A percentile compares a stretch with the other conserved stretches of the same genome.
These are phyloP conservation scores for Grosmannia penicillata DNA, from an alignment of 2,329 filamentous ascomycete species.

Conservation along the genomic window DNA sequence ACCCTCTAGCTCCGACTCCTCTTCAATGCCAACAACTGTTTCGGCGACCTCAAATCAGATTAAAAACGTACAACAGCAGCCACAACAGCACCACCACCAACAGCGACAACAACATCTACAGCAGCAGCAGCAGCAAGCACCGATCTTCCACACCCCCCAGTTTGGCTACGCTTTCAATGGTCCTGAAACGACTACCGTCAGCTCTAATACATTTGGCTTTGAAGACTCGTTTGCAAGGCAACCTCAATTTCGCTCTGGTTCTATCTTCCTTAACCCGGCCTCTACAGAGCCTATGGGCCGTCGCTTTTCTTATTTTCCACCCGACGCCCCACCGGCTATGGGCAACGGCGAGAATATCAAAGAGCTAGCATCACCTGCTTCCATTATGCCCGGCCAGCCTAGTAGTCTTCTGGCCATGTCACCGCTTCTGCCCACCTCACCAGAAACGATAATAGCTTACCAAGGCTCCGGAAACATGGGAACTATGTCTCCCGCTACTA, in stretches of 20 bases:
- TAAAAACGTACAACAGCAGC: constrained; percentile 11
- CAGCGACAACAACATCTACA: constrained; percentile 8
- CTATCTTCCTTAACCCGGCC: constrained; percentile 47
- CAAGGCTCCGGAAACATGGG: constrained; percentile 16
- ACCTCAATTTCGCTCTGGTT: constrained; percentile 49
- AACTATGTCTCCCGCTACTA: constrained; percentile 22
- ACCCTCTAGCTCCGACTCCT: constrained; percentile 24
- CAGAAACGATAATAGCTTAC: constrained; percentile 23
- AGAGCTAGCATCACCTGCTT: constrained; percentile 21
- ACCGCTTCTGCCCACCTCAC: constrained; percentile 24
- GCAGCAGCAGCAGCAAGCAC: constrained; percentile 18
- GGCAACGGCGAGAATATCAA: constrained; percentile 8
- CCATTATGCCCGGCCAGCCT: background rate
- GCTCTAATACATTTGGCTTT: constrained; percentile 5
- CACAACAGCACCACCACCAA: constrained; percentile 7
- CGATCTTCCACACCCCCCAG: constrained; percentile 33
- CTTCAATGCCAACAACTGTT: constrained; percentile 14
- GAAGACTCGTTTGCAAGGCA: constrained; percentile 14
- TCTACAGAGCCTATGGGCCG: constrained; percentile 38
- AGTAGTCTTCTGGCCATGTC: constrained; percentile 8
- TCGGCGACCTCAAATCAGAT: constrained; percentile 11
- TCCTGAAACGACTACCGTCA: constrained; percentile 28
- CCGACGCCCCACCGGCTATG: constrained; percentile 20
- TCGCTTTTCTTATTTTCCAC: constrained; percentile 49
- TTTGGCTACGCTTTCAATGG: constrained; percentile 45